Evolutionary conservation across 1,284 basidiomycete species (phyloP), one percentile per base, ranked within the genome.

Genomic region (Cryptococcus wingfieldii): DNA sequence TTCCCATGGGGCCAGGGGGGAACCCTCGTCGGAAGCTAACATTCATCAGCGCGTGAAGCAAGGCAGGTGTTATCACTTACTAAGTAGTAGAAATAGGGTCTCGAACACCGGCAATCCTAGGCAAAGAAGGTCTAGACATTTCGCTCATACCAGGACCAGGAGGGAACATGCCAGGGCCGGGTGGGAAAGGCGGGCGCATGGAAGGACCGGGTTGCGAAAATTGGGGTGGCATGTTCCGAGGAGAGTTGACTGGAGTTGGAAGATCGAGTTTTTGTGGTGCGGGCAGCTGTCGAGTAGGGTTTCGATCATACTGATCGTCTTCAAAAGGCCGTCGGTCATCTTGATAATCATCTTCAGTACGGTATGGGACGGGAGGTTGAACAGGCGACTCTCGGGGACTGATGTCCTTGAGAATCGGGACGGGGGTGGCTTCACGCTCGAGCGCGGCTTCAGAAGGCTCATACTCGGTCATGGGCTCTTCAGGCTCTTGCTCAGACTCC

Each of bases 31-130:
- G 66, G 66, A 72, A 74, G 61, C 71, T 73, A 42, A 3, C 27
- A 34, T 38, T 9, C n/a, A 38, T 47, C 46, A 47, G 25, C 46
- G 12, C 16, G 18, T 47, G 25, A 31, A 12, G 6, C 31, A 31
- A n/a, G 10, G 6, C 46, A 16, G 1, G 23, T 18, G 10, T 28
- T 19, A 12, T n/a, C 1, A 62, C 71, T 65, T 47, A 74, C 69
- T 75, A 75, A 41, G 73, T 75, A 47, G 73, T 74, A 39, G 73
- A 73, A 47, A 75, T 73, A 6, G 74, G 72, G 62, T 74, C 70
- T 28, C 74, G 64, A 47, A 69, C 64, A 56, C 69, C 67, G 50
- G 67, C 74, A 47, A 71, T 69, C 16, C 69, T 62, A 46, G 70
- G 69, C 45, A 71, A 49, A 12, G 67, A 65, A 14, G 66, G 64